phyloP scores from a whole-genome alignment of 495 filamentous ascomycete species.

The Penicillium malachiteum region DNA sequence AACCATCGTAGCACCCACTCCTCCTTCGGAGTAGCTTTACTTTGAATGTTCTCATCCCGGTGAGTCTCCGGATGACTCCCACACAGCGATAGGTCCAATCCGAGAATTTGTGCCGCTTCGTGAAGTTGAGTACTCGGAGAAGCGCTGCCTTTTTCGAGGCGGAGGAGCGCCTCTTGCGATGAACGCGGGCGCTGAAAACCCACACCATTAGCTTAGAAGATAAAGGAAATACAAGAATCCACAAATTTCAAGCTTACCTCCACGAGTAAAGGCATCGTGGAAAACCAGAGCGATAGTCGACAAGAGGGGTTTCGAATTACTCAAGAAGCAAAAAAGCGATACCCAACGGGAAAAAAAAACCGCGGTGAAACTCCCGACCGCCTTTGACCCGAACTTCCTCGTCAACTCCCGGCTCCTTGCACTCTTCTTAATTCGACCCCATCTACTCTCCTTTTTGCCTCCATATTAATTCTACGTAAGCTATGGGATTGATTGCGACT shows the following conservation, averaged over 20 bases:
- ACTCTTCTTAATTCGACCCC: constrained; percentile 20
- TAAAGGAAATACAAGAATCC: too few species aligned
- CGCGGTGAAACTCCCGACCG: constrained; percentile 45
- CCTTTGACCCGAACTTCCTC: constrained; percentile 38
- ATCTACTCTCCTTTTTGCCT: constrained; percentile 22
- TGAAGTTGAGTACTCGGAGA: constrained; percentile 41
- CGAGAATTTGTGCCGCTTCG: constrained; percentile 49
- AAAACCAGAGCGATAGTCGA: constrained; percentile 18
- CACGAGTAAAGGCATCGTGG: constrained; percentile 41
- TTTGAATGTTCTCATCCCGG: constrained; percentile 25
- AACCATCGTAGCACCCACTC: constrained; percentile 71
- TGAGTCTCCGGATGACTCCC: constrained; percentile 35
- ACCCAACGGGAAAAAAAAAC: constrained; percentile 23
- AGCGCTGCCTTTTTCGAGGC: constrained; percentile 50
- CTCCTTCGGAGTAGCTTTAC: constrained; percentile 47
- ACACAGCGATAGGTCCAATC: constrained; percentile 40
- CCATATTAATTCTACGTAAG: constrained; percentile 18
- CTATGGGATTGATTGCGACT: neutral
- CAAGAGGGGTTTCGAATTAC: constrained; percentile 10
- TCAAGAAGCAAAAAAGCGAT: constrained; percentile 27
- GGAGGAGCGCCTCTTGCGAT: constrained; percentile 51
- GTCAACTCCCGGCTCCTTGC: constrained; percentile 35
- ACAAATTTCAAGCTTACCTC: constrained; percentile 30
- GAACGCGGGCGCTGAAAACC: constrained; percentile 38
- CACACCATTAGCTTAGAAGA: constrained; percentile 14